Conservation (phyloP, 2,329 filamentous ascomycete genomes). For the Bisporella sp. region DNA sequence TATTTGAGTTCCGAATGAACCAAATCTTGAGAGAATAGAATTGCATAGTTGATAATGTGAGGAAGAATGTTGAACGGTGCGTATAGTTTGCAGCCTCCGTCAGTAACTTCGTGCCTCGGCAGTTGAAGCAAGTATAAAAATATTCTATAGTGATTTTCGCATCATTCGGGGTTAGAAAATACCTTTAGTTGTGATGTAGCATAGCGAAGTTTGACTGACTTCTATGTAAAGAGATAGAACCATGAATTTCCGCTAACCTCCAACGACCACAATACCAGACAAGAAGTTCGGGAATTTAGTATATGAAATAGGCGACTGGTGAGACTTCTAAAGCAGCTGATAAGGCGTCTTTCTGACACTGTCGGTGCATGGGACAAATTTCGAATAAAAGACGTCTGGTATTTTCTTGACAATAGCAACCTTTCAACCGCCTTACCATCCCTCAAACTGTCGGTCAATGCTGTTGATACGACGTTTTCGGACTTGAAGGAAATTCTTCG, state of each 20-base stretch:
- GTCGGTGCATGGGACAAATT: conserved; percentile 1
- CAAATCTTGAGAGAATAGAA: conserved; percentile 7
- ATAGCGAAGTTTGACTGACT: neutral
- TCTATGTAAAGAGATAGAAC: neutral
- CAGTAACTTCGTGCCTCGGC: too few species aligned
- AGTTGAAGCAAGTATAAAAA: too few species aligned
- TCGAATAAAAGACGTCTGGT: neutral
- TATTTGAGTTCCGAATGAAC: conserved; percentile 5
- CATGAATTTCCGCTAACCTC: neutral
- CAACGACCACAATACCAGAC: neutral
- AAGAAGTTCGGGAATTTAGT: neutral
- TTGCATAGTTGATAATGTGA: conserved; percentile 1
- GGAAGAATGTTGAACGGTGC: conserved; percentile 3
- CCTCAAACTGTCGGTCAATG: neutral
- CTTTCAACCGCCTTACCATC: neutral
- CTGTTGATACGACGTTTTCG: conserved; percentile 1
- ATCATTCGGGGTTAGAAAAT: neutral
- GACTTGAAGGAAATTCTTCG: neutral
- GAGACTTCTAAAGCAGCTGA: neutral
- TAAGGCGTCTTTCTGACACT: neutral
- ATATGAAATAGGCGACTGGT: neutral
- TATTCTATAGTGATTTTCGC: too few species aligned
- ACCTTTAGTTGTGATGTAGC: neutral
- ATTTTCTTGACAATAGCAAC: neutral
- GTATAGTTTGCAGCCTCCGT: neutral